Evolutionary conservation across 1,284 basidiomycete species (phyloP), one percentile per base, ranked within the genome.

Genomic region (Ceratobasidium sp.): DNA sequence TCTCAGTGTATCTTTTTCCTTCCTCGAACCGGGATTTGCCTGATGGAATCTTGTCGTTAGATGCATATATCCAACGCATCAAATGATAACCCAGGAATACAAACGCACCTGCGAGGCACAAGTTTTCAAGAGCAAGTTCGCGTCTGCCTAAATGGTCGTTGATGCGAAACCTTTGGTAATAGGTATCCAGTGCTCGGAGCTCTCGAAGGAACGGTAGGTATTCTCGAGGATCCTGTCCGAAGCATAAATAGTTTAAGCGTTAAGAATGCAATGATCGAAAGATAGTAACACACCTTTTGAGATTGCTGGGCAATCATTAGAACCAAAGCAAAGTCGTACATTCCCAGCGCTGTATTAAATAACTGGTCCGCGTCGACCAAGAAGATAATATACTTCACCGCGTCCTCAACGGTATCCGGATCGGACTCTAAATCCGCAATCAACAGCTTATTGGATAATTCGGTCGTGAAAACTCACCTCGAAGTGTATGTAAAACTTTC

Each of bases 341-440:
- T 98, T 28, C 98, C 97, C 28, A 99, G 86, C 1, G 98, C 98
- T 5, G 93, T 93, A 79, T 98, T 91, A 82, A 96, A 99, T 1
- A 99, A 86, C 75, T 87, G 88, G 78, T 99, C 91, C 0, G 96
- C 95, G 79, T 98, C 95, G 18, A 95, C 95, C 38, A 99, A 87
- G 86, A 98, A 99, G 80, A 99, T 98, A 80, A 99, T 92, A 79
- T 99, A 99, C 80, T 97, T 98, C 78, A 98, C 93, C 1, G 97
- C 97, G 72, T 98, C 96, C 79, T 98, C 95, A 4, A 98, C 94
- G 0, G 95, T 82, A 46, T 89, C 86, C 0, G 91, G 88, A 76
- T 94, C 87, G 9, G 84, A 85, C 30, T 89, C 94, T 95, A 30
- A 49, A 77, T 50, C 32, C 67, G 72, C 35, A 41, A 59, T 23